phyloP scores from a whole-genome alignment of 129 eudicot species.

The Pulicaria dysenterica region DNA sequence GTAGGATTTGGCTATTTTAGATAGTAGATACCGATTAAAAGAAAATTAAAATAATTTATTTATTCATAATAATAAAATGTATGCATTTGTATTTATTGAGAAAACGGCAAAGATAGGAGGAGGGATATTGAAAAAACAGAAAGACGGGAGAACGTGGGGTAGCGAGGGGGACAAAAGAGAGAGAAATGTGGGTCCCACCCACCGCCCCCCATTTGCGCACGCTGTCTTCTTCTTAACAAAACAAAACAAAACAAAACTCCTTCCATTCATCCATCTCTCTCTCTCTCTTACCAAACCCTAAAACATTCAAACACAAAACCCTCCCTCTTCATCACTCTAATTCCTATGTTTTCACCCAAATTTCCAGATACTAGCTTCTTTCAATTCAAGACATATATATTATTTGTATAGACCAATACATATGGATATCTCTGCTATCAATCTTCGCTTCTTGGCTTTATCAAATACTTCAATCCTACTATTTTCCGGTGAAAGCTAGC shows the following conservation, averaged over 20 bases:
- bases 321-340: too few relatives aligned
- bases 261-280: conserved; percentile 16
- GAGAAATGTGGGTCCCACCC: conserved; percentile 51
- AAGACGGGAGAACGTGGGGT: conserved; percentile 37
- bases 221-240: conserved; percentile 49
- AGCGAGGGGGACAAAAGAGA: conserved; percentile 46
- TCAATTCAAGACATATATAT: not conserved
- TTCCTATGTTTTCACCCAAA: conserved; percentile 3
- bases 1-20: too few relatives aligned
- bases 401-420: not conserved
- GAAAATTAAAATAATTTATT: too few relatives aligned
- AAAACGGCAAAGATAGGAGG: conserved; percentile 17
- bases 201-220: conserved; percentile 86
- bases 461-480: conserved; percentile 12
- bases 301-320: conserved; percentile 31
- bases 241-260: conserved; percentile 28
- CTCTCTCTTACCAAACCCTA: conserved; percentile 17
- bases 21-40: too few relatives aligned
- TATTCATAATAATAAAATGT: too few relatives aligned
- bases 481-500: conserved; percentile 33
- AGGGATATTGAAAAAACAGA: conserved; percentile 1
- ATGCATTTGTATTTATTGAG: not conserved
- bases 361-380: not conserved
- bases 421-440: not conserved
- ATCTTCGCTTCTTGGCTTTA: not conserved